Conservation (phyloP, 306 rosid genomes). For the Lagenaria siceraria region DNA sequence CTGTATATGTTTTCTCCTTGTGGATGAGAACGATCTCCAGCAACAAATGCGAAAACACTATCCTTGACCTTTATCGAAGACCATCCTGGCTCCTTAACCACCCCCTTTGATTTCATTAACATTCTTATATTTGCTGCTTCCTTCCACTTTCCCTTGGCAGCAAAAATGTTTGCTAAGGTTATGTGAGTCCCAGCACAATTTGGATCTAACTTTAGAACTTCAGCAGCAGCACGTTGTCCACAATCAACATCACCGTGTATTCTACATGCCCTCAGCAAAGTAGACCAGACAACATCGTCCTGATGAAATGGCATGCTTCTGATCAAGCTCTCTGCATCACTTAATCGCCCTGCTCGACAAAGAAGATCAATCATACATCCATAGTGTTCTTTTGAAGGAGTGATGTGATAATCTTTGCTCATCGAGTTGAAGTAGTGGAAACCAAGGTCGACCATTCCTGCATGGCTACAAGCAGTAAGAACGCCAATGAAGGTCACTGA, state of each 20-base stretch:
- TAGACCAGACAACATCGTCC: conserved; percentile 81
- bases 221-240: conserved; percentile 52
- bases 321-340: conserved; percentile 55
- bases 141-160: conserved; percentile 57
- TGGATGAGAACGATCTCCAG: conserved; percentile 51
- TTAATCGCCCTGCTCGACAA: conserved; percentile 65
- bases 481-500: conserved; percentile 60
- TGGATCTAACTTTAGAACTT: conserved; percentile 46
- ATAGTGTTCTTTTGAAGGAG: conserved; percentile 37
- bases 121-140: conserved; percentile 56
- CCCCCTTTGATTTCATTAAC: conserved; percentile 64
- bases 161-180: conserved; percentile 52
- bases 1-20: conserved; percentile 35
- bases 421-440: conserved; percentile 40
- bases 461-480: conserved; percentile 67
- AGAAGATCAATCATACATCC: conserved; percentile 46
- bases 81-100: conserved; percentile 82
- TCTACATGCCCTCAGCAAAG: conserved; percentile 19
- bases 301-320: conserved; percentile 35
- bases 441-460: conserved; percentile 69
- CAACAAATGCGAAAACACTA: conserved; percentile 38
- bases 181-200: conserved; percentile 58
- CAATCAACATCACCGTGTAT: conserved; percentile 10
- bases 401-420: conserved; percentile 30
- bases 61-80: conserved; percentile 56